phyloP scores from a whole-genome alignment of 495 filamentous ascomycete species.

The Tetracladium marchalianum region DNA sequence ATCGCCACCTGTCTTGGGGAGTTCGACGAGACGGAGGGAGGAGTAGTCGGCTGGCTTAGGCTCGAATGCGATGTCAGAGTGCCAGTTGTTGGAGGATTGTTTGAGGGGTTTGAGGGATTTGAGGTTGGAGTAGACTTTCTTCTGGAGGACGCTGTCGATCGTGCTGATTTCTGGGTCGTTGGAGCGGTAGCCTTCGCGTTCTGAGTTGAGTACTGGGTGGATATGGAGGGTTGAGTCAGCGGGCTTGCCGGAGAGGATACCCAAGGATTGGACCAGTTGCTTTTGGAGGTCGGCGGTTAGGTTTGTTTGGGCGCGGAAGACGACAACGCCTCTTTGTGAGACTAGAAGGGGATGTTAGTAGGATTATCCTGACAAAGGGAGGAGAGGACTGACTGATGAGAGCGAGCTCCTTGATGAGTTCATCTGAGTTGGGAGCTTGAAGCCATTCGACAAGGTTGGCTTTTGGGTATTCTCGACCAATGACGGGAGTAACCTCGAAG shows the following conservation, averaged over 20 bases:
- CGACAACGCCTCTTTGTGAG: conserved; percentile 71
- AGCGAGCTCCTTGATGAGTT: conserved; percentile 55
- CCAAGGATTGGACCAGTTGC: conserved; percentile 54
- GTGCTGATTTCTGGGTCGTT: conserved; percentile 65
- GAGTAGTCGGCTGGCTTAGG: conserved; percentile 57
- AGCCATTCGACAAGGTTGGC: conserved; percentile 51
- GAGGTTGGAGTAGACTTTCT: conserved; percentile 42
- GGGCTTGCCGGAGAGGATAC: conserved; percentile 57
- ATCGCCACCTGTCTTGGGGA: conserved; percentile 67
- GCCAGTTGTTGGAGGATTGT: conserved; percentile 42
- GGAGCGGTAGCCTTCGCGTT: conserved; percentile 42
- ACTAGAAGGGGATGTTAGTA: conserved; percentile 36
- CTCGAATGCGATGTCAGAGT: conserved; percentile 64
- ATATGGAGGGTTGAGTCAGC: conserved; percentile 58
- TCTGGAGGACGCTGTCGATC: conserved; percentile 50
- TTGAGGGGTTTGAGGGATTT: conserved; percentile 23
- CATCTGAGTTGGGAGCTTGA: conserved; percentile 52
- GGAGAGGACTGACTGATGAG: conserved; percentile 46
- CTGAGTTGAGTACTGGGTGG: conserved; percentile 57
- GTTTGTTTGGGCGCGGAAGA: conserved; percentile 69
- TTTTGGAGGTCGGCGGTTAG: conserved; percentile 58
- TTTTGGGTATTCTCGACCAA: conserved; percentile 54
- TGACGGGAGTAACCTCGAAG: conserved; percentile 57
- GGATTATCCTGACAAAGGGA: conserved; percentile 15
- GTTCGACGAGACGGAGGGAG: conserved; percentile 43